Evolutionary conservation across 371 early-diverging fungal species (phyloP).

Genomic region (Cokeromyces recurvatus): DNA sequence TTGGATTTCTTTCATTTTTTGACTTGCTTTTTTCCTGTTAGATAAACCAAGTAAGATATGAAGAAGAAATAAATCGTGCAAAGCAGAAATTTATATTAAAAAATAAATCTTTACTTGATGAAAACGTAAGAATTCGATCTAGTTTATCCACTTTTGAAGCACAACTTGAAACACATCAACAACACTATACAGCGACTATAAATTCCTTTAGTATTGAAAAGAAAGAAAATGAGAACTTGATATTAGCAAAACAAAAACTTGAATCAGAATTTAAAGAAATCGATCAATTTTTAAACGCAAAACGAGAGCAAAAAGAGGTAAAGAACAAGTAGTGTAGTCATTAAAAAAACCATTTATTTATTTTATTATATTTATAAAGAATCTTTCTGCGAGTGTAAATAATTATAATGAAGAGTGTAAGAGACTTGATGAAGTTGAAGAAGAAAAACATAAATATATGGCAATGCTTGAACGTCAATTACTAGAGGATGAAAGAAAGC

Average conservation of each 20-base stretch:
- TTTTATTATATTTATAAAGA: no score
- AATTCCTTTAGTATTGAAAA: not conserved
- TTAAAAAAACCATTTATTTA: no score
- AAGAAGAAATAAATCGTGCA: conserved; percentile 1
- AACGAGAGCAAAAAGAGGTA: not conserved
- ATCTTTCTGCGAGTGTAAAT: no score
- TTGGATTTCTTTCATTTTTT: not conserved
- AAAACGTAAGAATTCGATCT: not conserved
- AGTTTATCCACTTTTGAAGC: not conserved
- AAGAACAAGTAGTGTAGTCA: not conserved
- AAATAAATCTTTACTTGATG: conserved; percentile 1
- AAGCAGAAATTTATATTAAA: conserved; percentile 1
- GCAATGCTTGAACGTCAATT: conserved; percentile 63
- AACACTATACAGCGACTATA: not conserved
- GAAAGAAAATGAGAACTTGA: conserved; percentile 1
- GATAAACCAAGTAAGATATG: conserved; percentile 3
- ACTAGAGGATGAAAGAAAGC: conserved; percentile 70
- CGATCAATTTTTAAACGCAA: not conserved
- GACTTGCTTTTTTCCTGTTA: not conserved
- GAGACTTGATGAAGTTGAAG: no score
- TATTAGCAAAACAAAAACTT: not conserved
- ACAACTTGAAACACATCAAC: not conserved
- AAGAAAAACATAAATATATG: conserved; percentile 22
- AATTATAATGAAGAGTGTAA: no score
- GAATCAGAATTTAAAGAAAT: not conserved